Evolutionary conservation across 192 early-diverging fungal species (phyloP).

Genomic region (Coemansia sp.): DNA sequence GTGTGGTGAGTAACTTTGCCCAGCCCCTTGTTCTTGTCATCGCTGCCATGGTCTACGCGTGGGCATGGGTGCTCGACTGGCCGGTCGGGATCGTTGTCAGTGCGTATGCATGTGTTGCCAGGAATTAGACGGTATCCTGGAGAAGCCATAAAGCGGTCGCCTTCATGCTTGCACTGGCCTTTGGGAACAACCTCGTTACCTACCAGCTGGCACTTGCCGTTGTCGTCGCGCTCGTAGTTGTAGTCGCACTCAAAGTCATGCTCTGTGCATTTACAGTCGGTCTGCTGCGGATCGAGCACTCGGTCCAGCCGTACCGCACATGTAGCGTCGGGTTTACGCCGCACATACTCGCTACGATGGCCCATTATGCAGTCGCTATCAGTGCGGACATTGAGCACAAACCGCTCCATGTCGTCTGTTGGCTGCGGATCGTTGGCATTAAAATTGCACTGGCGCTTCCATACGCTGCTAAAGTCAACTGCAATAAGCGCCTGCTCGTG

Average conservation of each 20-base stretch:
- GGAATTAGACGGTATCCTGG: conserved; percentile 83
- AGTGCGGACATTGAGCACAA: conserved; percentile 32
- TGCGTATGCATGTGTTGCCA: conserved; percentile 70
- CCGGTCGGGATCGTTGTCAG: conserved; percentile 54
- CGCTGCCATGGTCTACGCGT: conserved; percentile 21
- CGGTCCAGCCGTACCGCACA: conserved; percentile 74
- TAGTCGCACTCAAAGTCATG: conserved; percentile 95
- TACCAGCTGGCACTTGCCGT: conserved; percentile 60
- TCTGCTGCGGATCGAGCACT: conserved; percentile 56
- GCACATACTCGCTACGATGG: conserved; percentile 63
- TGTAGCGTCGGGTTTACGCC: conserved; percentile 70
- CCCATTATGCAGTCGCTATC: conserved; percentile 85
- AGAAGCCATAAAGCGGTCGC: conserved; percentile 67
- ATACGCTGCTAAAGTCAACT: conserved; percentile 66
- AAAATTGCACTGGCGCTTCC: conserved; percentile 64
- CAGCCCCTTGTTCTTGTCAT: conserved; percentile 1
- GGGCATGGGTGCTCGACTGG: conserved; percentile 58
- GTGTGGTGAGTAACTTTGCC: conserved; percentile 32
- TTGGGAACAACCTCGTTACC: conserved; percentile 59
- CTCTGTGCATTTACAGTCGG: conserved; percentile 71
- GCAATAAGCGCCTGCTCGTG: conserved; percentile 57
- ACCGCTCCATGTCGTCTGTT: conserved; percentile 31
- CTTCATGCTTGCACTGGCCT: conserved; percentile 61
- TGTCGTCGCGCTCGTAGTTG: conserved; percentile 61
- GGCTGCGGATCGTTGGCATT: conserved; percentile 57